A percentile compares a stretch with the other conserved stretches of the same genome.
Evolutionary conservation across 2,329 filamentous ascomycete species (phyloP).

Genomic region (Waltergamsia citrina): DNA sequence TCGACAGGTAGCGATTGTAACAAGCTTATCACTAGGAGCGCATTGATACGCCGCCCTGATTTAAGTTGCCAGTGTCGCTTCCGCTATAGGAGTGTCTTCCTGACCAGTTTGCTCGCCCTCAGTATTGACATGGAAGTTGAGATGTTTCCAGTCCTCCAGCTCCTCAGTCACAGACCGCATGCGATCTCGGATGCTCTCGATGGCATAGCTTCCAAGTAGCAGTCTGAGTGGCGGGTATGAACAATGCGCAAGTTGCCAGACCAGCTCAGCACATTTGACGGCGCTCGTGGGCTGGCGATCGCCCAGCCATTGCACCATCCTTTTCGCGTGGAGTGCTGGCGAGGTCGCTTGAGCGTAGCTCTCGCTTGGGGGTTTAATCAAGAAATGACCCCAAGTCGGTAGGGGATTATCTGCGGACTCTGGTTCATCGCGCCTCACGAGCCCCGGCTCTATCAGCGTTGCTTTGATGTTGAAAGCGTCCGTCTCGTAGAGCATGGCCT

Average conservation of each 20-base stretch:
- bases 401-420: conserved; percentile 46
- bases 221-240: conserved; percentile 83
- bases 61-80: neutral
- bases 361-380: conserved; percentile 77
- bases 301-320: conserved; percentile 91
- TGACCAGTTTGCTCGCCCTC: conserved; percentile 2
- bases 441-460: conserved; percentile 83
- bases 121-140: conserved; percentile 50
- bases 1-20: too few species aligned
- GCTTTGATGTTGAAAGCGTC: conserved; percentile 88
- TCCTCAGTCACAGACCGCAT: conserved; percentile 89
- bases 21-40: too few species aligned
- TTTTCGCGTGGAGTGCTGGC: conserved; percentile 78
- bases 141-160: conserved; percentile 84
- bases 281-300: conserved; percentile 89
- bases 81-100: conserved; percentile 1
- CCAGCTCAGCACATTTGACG: conserved; percentile 83
- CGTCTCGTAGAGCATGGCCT: conserved; percentile 94
- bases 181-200: conserved; percentile 89
- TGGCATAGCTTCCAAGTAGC: conserved; percentile 85
- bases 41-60: too few species aligned
- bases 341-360: conserved; percentile 70
- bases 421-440: conserved; percentile 79
- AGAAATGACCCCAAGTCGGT: conserved; percentile 84
- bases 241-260: conserved; percentile 93